These are phyloP conservation scores for Isochrysis galbana DNA, from an alignment of 78 protist genomes.

Conservation along the genomic window DNA sequence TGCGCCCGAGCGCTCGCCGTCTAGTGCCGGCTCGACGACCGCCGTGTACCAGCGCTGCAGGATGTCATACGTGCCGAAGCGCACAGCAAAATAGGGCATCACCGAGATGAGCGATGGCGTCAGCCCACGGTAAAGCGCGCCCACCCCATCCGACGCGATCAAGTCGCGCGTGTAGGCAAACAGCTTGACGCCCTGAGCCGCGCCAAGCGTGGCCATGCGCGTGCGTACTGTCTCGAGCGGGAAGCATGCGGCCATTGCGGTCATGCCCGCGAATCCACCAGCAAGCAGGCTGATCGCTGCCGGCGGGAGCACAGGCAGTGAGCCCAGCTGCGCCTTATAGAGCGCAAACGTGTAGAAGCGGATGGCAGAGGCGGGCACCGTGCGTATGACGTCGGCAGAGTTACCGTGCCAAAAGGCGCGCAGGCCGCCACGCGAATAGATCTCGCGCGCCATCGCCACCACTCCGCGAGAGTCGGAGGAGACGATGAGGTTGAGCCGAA, in stretches of 20 bases:
- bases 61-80: background rate
- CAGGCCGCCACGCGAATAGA: background rate
- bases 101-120: constrained; percentile 14
- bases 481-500: background rate
- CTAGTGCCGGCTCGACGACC: too few relatives aligned
- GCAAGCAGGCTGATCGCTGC: background rate
- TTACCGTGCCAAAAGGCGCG: constrained; percentile 11
- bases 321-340: background rate
- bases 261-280: background rate
- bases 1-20: too few relatives aligned
- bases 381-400: background rate
- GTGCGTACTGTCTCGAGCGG: constrained; percentile 9
- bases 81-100: background rate
- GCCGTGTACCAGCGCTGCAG: background rate
- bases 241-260: background rate
- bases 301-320: background rate
- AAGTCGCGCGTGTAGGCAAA: background rate
- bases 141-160: background rate
- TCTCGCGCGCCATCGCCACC: background rate
- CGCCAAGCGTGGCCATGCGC: background rate
- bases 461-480: background rate
- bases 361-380: background rate
- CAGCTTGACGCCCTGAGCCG: background rate
- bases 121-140: background rate
- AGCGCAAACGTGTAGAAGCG: constrained; percentile 8